Evolutionary conservation across 371 early-diverging fungal genomes (phyloP).

Genomic region (Mortierella sp.): DNA sequence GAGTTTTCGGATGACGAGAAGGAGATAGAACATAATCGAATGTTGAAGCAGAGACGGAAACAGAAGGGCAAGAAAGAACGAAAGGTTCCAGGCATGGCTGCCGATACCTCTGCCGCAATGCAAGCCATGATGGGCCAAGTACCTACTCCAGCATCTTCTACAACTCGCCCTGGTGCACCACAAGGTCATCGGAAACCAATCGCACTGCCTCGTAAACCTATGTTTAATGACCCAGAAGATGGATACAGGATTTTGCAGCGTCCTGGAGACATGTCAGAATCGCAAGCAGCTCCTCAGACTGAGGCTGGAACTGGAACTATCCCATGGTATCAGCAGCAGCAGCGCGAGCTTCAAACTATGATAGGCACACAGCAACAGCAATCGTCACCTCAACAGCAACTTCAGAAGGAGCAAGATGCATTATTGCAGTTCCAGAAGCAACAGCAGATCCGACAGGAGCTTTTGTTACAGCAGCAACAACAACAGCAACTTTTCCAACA

Average conservation of each 20-base stretch:
- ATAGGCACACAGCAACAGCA: constrained; percentile 38
- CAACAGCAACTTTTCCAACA: constrained; percentile 40
- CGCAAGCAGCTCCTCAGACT: background rate
- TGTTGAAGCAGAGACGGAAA: constrained; percentile 57
- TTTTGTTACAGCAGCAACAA: constrained; percentile 42
- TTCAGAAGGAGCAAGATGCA: constrained; percentile 19
- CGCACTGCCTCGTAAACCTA: constrained; percentile 39
- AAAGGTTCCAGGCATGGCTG: constrained; percentile 20
- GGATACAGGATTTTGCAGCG: constrained; percentile 53
- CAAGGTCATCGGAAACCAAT: constrained; percentile 22
- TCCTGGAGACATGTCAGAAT: constrained; percentile 21
- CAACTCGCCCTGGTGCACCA: background rate
- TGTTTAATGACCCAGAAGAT: constrained; percentile 34
- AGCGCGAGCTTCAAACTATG: constrained; percentile 52
- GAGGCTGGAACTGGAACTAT: constrained; percentile 28
- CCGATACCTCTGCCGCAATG: constrained; percentile 38
- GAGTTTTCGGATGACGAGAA: constrained; percentile 93
- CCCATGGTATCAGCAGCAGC: constrained; percentile 57
- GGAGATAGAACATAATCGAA: constrained; percentile 70
- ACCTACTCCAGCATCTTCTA: background rate
- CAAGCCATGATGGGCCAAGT: constrained; percentile 27
- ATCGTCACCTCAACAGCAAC: constrained; percentile 15
- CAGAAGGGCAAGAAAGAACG: constrained; percentile 35
- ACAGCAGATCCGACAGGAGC: constrained; percentile 39
- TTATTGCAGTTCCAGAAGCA: constrained; percentile 38